phyloP scores from a whole-genome alignment of 2,329 filamentous ascomycete genomes.

The Byssochlamys sp. region DNA sequence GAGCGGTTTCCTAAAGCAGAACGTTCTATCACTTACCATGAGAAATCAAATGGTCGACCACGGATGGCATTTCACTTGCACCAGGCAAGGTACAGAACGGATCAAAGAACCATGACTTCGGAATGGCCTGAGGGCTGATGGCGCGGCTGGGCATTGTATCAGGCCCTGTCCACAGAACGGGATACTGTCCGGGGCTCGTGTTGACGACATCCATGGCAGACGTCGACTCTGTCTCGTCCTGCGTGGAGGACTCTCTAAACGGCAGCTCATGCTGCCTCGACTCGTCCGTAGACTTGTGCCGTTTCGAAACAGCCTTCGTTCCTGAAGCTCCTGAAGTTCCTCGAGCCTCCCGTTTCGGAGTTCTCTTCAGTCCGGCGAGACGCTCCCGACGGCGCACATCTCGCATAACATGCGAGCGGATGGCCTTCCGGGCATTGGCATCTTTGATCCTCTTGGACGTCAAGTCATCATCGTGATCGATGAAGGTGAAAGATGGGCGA shows the following conservation, averaged over 20 bases:
- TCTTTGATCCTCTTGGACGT: slow-evolving; percentile 30
- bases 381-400: slow-evolving; percentile 33
- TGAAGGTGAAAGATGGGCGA: slow-evolving; percentile 30
- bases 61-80: slow-evolving; percentile 14
- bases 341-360: slow-evolving; percentile 19
- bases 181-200: slow-evolving; percentile 7
- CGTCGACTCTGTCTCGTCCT: not conserved
- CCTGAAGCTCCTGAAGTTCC: slow-evolving; percentile 3
- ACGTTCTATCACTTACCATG: slow-evolving; percentile 22
- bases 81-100: slow-evolving; percentile 27
- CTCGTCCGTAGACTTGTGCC: slow-evolving; percentile 3
- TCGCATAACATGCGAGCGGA: slow-evolving; percentile 37
- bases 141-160: slow-evolving; percentile 8
- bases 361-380: slow-evolving; percentile 29
- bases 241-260: not conserved
- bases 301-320: slow-evolving; percentile 5
- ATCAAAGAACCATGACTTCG: slow-evolving; percentile 21
- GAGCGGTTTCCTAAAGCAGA: not conserved
- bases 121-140: slow-evolving; percentile 10
- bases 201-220: not conserved
- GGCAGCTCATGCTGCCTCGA: slow-evolving; percentile 8
- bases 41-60: slow-evolving; percentile 20
- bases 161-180: slow-evolving; percentile 11
- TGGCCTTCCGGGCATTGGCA: slow-evolving; percentile 29
- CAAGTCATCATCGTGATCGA: slow-evolving; percentile 32